Evolutionary conservation across 140 eudicot species (phyloP), one percentile per base, ranked within the genome.

Genomic region (Senecio squalidus): DNA sequence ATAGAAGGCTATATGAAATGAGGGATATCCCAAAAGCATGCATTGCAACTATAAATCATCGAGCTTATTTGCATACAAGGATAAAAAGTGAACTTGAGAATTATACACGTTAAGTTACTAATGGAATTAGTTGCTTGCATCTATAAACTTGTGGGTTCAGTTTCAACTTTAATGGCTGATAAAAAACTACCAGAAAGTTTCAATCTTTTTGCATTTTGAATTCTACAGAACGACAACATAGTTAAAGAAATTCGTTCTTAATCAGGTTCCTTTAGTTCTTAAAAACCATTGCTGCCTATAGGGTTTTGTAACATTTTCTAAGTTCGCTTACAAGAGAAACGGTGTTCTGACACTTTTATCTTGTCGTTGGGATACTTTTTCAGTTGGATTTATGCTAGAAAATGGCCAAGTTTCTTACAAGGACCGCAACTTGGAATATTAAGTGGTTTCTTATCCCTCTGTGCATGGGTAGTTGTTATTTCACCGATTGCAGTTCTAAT

Each of bases 351-450:
- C 4, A 46, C 26, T 9, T 43, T 38, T 38, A 20, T 27, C 11
- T 5, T 49, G 25, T 71, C 28, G 27, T 25, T 45, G 43, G 31
- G 13, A 38, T 29, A 56, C 64, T 47, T 52, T 58, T 43, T 62
- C 89, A 93, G 99, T 80, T 93, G 99, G 99, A 88, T 93, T 55
- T 93, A 84, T 78, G 99, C 99, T 59, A 77, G 99, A 64, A 93
- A 88, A 76, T 93, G 99, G 99, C 96, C 89, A 11, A 70, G 65
- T 39, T 59, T 88, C 77, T 73, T 93, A 49, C 89, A 77, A 76
- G 99, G 99, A 30, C 93, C 89, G 43, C 95, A 75, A 29, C 69
- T 93, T 60, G 94, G 94, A 50, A 56, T 84, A 41, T 31, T 93
- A 58, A 80, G 96, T 45, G 76, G 87, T 52, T 71, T 85, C 34